Conservation (phyloP, 768 basidiomycete species). For the Suillus paluster region DNA sequence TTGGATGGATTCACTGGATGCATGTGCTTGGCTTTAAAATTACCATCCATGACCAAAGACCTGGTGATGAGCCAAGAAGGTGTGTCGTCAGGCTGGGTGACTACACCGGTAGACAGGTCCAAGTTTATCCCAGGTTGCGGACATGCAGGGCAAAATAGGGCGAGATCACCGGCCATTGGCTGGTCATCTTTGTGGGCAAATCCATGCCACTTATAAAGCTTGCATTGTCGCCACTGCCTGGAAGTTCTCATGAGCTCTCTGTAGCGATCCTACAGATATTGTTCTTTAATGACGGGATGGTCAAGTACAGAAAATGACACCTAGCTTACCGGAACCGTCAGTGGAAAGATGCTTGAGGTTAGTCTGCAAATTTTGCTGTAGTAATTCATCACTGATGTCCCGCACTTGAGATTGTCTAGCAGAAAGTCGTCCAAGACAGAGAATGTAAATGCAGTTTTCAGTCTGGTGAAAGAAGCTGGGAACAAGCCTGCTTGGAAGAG, state of each 20-base stretch:
- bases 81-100: background rate
- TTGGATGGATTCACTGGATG: background rate
- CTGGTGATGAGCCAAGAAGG: background rate
- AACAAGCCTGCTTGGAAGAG: background rate
- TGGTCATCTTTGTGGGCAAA: background rate
- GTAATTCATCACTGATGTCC: background rate
- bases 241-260: conserved; percentile 18
- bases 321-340: background rate
- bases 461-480: background rate
- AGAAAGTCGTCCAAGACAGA: background rate
- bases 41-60: background rate
- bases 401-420: background rate
- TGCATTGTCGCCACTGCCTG: conserved; percentile 19
- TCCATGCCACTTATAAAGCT: conserved; percentile 22
- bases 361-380: background rate
- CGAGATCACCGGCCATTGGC: background rate
- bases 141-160: conserved; percentile 3
- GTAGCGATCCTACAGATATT: conserved; percentile 17
- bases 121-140: background rate
- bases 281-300: background rate
- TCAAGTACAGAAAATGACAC: background rate
- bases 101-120: background rate
- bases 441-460: background rate
- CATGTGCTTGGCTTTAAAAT: background rate
- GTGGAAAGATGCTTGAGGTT: background rate